Conservation (phyloP, 495 filamentous ascomycete species). For the Neurospora sp. region DNA sequence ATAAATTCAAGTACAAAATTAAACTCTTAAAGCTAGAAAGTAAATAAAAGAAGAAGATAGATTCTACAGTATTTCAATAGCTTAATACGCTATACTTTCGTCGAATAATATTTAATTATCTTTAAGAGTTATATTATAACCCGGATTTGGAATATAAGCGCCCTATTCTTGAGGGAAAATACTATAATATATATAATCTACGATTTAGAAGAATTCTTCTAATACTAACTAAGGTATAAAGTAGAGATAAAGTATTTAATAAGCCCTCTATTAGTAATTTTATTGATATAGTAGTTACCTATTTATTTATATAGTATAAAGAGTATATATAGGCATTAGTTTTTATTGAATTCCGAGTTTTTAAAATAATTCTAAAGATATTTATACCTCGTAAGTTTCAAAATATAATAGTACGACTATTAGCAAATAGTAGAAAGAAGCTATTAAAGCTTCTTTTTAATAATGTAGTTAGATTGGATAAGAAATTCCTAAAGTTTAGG, state of each 20-base stretch:
- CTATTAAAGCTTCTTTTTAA: no score
- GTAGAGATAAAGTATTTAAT: no score
- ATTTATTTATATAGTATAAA: no score
- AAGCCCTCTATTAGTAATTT: neutral
- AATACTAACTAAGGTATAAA: neutral
- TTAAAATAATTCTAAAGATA: no score
- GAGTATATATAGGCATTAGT: no score
- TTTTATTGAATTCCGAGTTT: no score
- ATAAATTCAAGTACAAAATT: neutral
- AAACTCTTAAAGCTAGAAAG: neutral
- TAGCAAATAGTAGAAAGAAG: no score
- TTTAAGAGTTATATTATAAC: neutral
- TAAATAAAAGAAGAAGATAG: neutral
- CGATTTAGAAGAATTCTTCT: neutral
- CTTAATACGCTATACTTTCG: neutral
- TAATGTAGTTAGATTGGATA: no score
- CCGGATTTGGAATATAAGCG: neutral
- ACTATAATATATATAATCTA: neutral
- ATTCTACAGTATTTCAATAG: neutral
- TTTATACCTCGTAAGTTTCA: no score
- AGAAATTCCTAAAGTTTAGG: no score
- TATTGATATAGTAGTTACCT: neutral
- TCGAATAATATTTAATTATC: neutral
- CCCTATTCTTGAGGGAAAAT: neutral
- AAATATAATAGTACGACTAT: no score